Percentiles rank a stretch among this genome's conserved stretches.
These are phyloP conservation scores for Cymbidium sinense DNA, from an alignment of 106 monocot species.

Conservation along the genomic window DNA sequence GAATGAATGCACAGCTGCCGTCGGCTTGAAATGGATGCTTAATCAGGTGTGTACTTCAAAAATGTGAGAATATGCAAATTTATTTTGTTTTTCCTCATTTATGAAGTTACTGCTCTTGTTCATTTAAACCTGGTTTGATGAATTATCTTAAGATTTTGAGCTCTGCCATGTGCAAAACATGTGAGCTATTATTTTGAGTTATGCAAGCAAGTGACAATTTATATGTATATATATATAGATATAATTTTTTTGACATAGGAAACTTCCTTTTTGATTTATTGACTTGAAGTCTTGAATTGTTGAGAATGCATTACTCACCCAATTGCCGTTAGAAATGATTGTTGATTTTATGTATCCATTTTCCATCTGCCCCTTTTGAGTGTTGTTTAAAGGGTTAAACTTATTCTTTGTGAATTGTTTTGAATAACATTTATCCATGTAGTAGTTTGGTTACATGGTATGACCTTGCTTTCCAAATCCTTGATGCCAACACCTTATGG, in stretches of 20 bases:
- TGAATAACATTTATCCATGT: too few species aligned
- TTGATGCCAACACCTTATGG: too few species aligned
- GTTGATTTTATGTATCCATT: too few species aligned
- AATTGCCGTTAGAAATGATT: too few species aligned
- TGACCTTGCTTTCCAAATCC: too few species aligned
- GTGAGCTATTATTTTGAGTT: neutral
- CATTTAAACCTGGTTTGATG: neutral
- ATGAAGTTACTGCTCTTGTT: neutral
- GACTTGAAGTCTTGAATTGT: neutral
- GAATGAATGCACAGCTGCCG: slow-evolving; percentile 24
- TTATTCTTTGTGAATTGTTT: too few species aligned
- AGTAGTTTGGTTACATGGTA: too few species aligned
- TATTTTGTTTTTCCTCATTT: neutral
- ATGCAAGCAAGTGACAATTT: neutral
- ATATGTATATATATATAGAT: neutral
- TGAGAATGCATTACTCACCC: neutral
- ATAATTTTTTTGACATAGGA: neutral
- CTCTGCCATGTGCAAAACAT: neutral
- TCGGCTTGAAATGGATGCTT: slow-evolving; percentile 31
- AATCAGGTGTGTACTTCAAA: slow-evolving; percentile 11
- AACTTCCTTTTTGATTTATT: neutral
- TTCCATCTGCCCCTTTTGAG: too few species aligned
- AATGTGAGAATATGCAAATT: neutral
- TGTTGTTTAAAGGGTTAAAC: too few species aligned
- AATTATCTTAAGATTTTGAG: neutral